Base-by-base conservation (phyloP, 306 rosid species). In the Malus asiatica region DNA sequence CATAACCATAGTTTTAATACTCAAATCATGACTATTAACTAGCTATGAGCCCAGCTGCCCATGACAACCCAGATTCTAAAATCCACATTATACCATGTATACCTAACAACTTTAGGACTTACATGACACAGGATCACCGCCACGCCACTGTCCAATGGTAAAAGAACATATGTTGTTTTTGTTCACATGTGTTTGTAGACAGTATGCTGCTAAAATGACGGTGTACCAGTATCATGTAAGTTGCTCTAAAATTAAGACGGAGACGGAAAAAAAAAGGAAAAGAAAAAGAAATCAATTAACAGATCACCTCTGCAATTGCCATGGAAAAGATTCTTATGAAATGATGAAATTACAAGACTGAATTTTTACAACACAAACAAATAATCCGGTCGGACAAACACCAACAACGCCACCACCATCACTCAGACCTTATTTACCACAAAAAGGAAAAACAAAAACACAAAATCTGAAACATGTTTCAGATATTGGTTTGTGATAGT, bases 301-400 rank as follows among this genome's bases (percentile, higher is more conserved):
- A 33, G 40, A 35, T 6, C 40, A 14, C 15, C 40, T n/a, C 57
- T 66, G 53, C 19, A 73, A 38, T 46, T 71, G 44, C 32, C 65
- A 35, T 70, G 45, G 44, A 72, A 73, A 53, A 6, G 10, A 65
- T 71, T 63, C 77, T 65, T 74, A n/a, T 8, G 25, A 8, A 15
- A 48, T 15, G 8, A 19, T 27, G 20, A 44, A 46, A 46, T 23
- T 10, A 14, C 55, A 30, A 22, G 64, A 48, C 60, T 19, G 46
- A 68, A 63, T 52, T 51, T 38, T 20, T n/a, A 74, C 72, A 59
- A 42, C 64, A 76, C 23, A 64, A 32, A n/a, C 33, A 72, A 35
- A 59, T 55, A 35, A 73, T 79, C 72, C 77, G 74, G 74, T 51
- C 60, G 12, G 19, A 13, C 15, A 44, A 76, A 42, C 22, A 66